Evolutionary conservation across 805 yeast species (phyloP), one percentile per base, ranked within the genome.

Genomic region (Saccharomycopsis lassenensis): DNA sequence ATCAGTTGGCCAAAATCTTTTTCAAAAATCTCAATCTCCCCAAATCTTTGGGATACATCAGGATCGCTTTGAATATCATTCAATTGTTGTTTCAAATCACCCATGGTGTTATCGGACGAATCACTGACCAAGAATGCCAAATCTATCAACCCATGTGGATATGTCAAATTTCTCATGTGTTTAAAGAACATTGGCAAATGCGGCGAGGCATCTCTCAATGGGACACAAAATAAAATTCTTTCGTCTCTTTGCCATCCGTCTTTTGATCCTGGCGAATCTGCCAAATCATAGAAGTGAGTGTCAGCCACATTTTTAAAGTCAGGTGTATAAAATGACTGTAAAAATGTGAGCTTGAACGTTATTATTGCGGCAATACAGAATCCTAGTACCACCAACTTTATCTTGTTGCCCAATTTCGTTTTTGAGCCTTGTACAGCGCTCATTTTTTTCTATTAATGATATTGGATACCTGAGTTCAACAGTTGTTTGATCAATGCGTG

Each of bases 1-100:
- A 89, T 79, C 31, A 71, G 71, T 54, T 87, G 95, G 30, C 96
- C 96, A 54, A 87, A 87, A 58, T 89, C 95, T 54, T 84, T 87
- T 56, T 84, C 91, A 54, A 63, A 85, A 35, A 86, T 84, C 55
- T 85, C 94, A 37, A 85, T 82, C 47, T 75, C 74, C 24, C 95
- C 94, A 57, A 82, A 83, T 42, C 77, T 70, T 63, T 69, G 63
- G n/a, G 61, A 40, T 15, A 59, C 57, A 59, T 83, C 77, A 17
- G 72, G 66, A 48, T 77, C 74, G 27, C 61, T 63, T 59, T 89
- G 97, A 27, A 82, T 62, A 18, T 61, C 71, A 41, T 63, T 61
- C 45, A 87, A 59, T 48, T 72, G 70, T 20, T 59, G 56, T 50
- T 71, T 59, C 46, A 87, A 61, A 33, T 69, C 71, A 22, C 73